phyloP scores from a whole-genome alignment of 2,329 filamentous ascomycete species.

The Fusarium acutatum region DNA sequence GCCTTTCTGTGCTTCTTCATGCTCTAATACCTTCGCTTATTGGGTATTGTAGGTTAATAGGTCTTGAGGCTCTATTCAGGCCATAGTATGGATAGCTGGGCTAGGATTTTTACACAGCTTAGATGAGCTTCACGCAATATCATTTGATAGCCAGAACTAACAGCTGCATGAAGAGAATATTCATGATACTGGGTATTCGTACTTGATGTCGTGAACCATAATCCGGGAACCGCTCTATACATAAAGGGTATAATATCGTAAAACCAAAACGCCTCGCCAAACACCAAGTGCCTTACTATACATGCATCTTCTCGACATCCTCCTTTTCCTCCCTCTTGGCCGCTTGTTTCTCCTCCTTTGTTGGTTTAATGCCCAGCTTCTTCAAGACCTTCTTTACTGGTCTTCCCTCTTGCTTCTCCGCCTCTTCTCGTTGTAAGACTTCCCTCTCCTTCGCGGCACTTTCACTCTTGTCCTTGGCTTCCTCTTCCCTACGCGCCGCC shows the following conservation, averaged over 20 bases:
- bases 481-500: constrained; percentile 64
- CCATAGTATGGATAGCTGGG: not conserved
- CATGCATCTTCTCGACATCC: constrained; percentile 16
- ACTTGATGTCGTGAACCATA: constrained; percentile 2
- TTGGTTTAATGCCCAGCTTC: constrained; percentile 50
- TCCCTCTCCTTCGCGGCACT: constrained; percentile 63
- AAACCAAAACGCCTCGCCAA: not conserved
- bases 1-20: not conserved
- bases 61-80: not conserved
- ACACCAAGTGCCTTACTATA: not conserved
- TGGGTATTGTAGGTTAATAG: no score
- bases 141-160: not conserved
- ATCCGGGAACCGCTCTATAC: constrained; percentile 5
- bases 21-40: not conserved
- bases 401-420: constrained; percentile 50
- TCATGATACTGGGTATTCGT: not conserved
- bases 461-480: constrained; percentile 67
- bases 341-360: constrained; percentile 33
- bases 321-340: constrained; percentile 36
- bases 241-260: constrained; percentile 25
- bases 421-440: constrained; percentile 51
- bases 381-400: constrained; percentile 48
- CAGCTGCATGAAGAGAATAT: not conserved
- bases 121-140: not conserved
- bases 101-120: not conserved